Percentiles rank a stretch among this genome's conserved stretches.
These are phyloP conservation scores for Alternaria triticimaculans DNA, from an alignment of 2,329 filamentous ascomycete genomes.

Conservation along the genomic window DNA sequence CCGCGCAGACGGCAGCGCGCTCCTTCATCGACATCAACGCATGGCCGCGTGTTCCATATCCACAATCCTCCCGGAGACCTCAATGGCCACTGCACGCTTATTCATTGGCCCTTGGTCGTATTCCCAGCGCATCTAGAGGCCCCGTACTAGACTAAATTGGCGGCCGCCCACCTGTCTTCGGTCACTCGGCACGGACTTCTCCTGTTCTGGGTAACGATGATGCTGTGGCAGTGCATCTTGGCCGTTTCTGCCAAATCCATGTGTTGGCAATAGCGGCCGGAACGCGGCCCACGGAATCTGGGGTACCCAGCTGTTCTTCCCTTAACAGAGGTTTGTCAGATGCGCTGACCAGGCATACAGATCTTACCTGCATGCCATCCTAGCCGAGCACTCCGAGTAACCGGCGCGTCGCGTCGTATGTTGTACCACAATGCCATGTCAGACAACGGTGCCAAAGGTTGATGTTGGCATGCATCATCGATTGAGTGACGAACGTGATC, in stretches of 20 bases:
- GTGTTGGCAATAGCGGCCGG: slow-evolving; percentile 8
- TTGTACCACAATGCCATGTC: not conserved
- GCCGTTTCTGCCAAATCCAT: slow-evolving; percentile 15
- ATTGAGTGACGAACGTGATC: not conserved
- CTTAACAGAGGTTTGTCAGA: not conserved
- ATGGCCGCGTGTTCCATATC: slow-evolving; percentile 3
- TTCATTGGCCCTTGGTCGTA: slow-evolving; percentile 23
- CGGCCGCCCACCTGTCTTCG: slow-evolving; percentile 17
- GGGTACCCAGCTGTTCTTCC: slow-evolving; percentile 5
- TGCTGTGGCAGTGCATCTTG: slow-evolving; percentile 28
- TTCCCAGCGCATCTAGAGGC: slow-evolving; percentile 20
- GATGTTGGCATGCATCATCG: not conserved
- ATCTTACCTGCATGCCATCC: slow-evolving; percentile 4
- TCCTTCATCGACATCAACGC: not conserved
- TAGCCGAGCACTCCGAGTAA: not conserved
- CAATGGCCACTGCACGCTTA: slow-evolving; percentile 18
- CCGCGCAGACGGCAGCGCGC: not conserved
- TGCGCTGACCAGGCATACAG: slow-evolving; percentile 6
- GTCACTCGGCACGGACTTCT: slow-evolving; percentile 21
- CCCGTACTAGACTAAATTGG: slow-evolving; percentile 27
- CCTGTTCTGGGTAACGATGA: slow-evolving; percentile 23
- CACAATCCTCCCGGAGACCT: slow-evolving; percentile 20
- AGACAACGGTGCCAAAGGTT: not conserved
- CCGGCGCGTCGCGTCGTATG: not conserved
- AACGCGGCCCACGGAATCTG: slow-evolving; percentile 18